These are phyloP conservation scores for Yamagishiella unicocca DNA, from an alignment of 139 green algal species.

Conservation along the genomic window DNA sequence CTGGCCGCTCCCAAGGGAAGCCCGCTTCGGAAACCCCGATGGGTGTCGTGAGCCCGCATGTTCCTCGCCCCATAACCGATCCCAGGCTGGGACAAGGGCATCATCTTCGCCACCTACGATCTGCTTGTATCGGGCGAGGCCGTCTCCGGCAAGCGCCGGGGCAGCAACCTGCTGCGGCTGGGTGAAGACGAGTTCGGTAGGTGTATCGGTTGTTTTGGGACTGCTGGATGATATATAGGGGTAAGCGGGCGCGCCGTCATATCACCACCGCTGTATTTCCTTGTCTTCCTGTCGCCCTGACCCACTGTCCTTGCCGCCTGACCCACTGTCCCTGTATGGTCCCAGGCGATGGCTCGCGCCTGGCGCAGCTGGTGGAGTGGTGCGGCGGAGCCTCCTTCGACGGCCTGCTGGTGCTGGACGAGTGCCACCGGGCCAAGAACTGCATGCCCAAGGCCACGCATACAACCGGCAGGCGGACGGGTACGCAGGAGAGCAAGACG, in stretches of 20 bases:
- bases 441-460: slow-evolving; percentile 45
- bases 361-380: slow-evolving; percentile 85
- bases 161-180: background rate
- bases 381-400: slow-evolving; percentile 62
- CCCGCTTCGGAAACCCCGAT: too few relatives aligned
- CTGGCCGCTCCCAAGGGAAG: too few relatives aligned
- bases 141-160: too few relatives aligned
- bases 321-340: background rate
- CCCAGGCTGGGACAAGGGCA: slow-evolving; percentile 54
- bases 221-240: too few relatives aligned
- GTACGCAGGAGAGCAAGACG: slow-evolving; percentile 58
- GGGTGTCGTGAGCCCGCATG: too few relatives aligned
- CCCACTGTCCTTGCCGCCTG: too few relatives aligned
- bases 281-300: background rate
- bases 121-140: slow-evolving; percentile 58
- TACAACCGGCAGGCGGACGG: background rate
- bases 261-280: background rate
- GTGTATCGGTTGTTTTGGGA: too few relatives aligned
- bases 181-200: slow-evolving; percentile 15
- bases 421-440: slow-evolving; percentile 65
- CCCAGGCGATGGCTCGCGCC: slow-evolving; percentile 58
- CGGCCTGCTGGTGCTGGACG: slow-evolving; percentile 72
- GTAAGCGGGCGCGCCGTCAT: too few relatives aligned
- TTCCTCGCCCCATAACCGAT: too few relatives aligned
- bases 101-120: slow-evolving; percentile 74